Evolutionary conservation across 2,329 filamentous ascomycete genomes (phyloP).

Genomic region (Fusarium multiceps): DNA sequence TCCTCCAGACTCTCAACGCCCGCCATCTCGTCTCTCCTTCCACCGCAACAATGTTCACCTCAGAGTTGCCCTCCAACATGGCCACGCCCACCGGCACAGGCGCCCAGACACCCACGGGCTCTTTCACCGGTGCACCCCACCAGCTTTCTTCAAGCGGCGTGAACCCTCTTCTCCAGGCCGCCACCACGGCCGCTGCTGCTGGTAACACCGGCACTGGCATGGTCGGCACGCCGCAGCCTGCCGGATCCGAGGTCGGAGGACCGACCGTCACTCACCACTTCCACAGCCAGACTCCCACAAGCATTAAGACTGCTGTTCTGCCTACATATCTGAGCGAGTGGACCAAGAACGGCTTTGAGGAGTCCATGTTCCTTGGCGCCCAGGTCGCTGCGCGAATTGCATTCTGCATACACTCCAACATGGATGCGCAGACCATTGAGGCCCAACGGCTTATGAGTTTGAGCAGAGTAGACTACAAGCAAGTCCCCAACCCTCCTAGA

Average conservation of each 20-base stretch:
- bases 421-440: conserved; percentile 64
- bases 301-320: conserved; percentile 80
- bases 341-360: conserved; percentile 83
- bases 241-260: conserved; percentile 53
- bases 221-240: conserved; percentile 54
- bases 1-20: conserved; percentile 80
- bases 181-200: conserved; percentile 76
- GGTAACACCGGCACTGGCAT: conserved; percentile 57
- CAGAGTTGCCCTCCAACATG: conserved; percentile 92
- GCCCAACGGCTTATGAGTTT: conserved; percentile 67
- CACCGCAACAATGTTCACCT: conserved; percentile 95
- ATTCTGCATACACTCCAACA: conserved; percentile 67
- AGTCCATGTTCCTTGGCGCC: conserved; percentile 86
- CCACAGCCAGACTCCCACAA: conserved; percentile 80
- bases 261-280: conserved; percentile 61
- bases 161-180: conserved; percentile 91
- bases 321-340: conserved; percentile 92
- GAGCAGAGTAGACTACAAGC: conserved; percentile 71
- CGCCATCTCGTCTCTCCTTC: conserved; percentile 93
- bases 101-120: conserved; percentile 84
- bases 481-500: conserved; percentile 45
- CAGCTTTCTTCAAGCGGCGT: conserved; percentile 72
- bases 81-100: conserved; percentile 92
- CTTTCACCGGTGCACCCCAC: conserved; percentile 64
- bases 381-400: conserved; percentile 80